A percentile compares a stretch with the other conserved stretches of the same genome.
These are phyloP conservation scores for Exophiala dermatitidis DNA, from an alignment of 2,329 filamentous ascomycete species.

Conservation along the genomic window DNA sequence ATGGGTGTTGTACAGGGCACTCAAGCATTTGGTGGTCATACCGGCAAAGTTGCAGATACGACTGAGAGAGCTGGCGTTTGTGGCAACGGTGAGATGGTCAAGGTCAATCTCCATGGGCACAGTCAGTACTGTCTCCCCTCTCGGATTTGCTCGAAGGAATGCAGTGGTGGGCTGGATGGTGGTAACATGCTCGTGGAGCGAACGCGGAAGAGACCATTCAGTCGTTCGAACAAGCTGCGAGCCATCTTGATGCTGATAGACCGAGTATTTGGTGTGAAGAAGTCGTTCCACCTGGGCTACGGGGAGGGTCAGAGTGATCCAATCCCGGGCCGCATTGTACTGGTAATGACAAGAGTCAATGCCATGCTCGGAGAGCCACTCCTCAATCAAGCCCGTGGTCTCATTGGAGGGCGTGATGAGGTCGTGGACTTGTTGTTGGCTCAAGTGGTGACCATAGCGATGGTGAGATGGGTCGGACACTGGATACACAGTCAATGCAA, in stretches of 20 bases:
- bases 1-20: conserved; percentile 49
- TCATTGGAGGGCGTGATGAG: conserved; percentile 49
- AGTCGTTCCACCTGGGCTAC: conserved; percentile 48
- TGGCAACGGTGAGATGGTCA: conserved; percentile 15
- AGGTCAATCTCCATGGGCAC: conserved; percentile 29
- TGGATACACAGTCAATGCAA: conserved; percentile 17
- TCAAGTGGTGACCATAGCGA: conserved; percentile 51
- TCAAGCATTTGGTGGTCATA: conserved; percentile 49
- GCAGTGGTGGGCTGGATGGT: conserved; percentile 56
- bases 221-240: conserved; percentile 46
- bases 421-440: conserved; percentile 45
- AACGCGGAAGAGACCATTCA: conserved; percentile 51
- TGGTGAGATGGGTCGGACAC: conserved; percentile 48
- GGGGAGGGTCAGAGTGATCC: conserved; percentile 49
- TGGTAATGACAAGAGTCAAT: conserved; percentile 36
- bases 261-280: conserved; percentile 46
- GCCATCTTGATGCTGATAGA: conserved; percentile 52
- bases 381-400: conserved; percentile 46
- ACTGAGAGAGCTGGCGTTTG: conserved; percentile 28
- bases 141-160: conserved; percentile 43
- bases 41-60: conserved; percentile 45
- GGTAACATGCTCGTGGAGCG: conserved; percentile 53
- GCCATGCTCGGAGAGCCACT: conserved; percentile 51
- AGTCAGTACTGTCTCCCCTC: conserved; percentile 25
- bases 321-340: conserved; percentile 51